phyloP scores from a whole-genome alignment of 2,329 filamentous ascomycete species.

The Ophioceras dolichostomum region DNA sequence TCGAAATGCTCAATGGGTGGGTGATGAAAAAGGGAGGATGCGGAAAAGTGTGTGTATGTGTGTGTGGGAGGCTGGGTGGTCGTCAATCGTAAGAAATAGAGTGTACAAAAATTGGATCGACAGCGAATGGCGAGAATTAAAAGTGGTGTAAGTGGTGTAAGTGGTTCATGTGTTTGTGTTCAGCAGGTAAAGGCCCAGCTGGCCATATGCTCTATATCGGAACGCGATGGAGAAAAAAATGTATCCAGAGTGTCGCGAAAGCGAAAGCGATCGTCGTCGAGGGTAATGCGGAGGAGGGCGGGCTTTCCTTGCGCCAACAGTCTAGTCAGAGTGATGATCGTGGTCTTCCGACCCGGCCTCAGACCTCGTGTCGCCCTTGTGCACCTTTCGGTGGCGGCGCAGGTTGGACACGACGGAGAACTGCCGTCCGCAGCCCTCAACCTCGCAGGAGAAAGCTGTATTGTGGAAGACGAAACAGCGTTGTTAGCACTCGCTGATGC shows the following conservation, averaged over 20 bases:
- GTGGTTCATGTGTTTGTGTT: not conserved
- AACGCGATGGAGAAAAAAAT: not conserved
- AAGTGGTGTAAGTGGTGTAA: not conserved
- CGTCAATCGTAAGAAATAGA: no score
- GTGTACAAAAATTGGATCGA: not conserved
- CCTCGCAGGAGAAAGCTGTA: constrained; percentile 82
- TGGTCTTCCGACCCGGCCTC: constrained; percentile 53
- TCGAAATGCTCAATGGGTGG: no score
- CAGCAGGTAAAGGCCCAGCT: not conserved
- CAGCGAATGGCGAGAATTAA: not conserved
- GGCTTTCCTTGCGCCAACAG: not conserved
- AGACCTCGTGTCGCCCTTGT: constrained; percentile 62
- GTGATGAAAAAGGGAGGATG: no score
- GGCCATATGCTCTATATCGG: not conserved
- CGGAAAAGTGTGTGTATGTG: no score
- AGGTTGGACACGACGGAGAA: constrained; percentile 97
- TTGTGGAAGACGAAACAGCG: not conserved
- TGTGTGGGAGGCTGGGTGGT: no score
- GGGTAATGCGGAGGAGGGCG: no score
- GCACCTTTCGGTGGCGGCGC: constrained; percentile 88
- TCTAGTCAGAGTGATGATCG: constrained; percentile 46
- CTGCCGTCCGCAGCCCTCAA: constrained; percentile 87
- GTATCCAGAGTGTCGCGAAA: not conserved
- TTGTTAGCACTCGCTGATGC: not conserved
- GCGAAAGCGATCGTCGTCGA: not conserved